Evolutionary conservation across 176 grass and related monocot genomes (phyloP).

Genomic region (Zoysia pacifica): DNA sequence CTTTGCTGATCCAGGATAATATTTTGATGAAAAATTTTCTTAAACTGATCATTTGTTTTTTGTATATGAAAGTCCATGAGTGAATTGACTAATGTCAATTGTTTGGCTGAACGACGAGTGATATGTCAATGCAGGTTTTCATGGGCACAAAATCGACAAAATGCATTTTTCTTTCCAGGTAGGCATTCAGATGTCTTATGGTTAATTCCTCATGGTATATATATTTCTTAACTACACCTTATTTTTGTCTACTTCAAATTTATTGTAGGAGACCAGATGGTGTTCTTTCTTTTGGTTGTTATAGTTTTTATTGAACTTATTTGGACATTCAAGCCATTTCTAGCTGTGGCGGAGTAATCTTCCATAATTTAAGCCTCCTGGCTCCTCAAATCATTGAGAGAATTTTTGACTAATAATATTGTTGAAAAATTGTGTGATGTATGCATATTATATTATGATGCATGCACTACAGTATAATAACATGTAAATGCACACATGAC

Average conservation of each 20-base stretch:
- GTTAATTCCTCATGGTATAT: too few relatives aligned
- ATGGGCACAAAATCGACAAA: background rate
- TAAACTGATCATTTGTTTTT: background rate
- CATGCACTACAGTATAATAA: too few relatives aligned
- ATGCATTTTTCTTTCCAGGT: constrained; percentile 8
- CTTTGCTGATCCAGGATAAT: too few relatives aligned
- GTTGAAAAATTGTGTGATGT: background rate
- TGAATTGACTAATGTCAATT: background rate
- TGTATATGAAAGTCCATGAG: background rate
- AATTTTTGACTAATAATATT: background rate
- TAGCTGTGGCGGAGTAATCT: background rate
- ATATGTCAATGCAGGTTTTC: constrained; percentile 13
- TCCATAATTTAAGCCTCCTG: background rate
- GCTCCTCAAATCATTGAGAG: background rate
- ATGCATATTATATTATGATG: too few relatives aligned
- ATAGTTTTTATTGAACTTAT: constrained; percentile 37
- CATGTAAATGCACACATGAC: too few relatives aligned
- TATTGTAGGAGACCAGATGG: constrained; percentile 48
- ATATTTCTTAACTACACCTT: too few relatives aligned
- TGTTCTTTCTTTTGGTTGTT: constrained; percentile 51
- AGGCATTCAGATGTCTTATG: background rate
- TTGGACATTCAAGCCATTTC: constrained; percentile 62
- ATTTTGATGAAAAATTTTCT: background rate
- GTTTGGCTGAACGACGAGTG: background rate
- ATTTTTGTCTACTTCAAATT: background rate